phyloP scores from a whole-genome alignment of 139 green algal species.

The Coelastrella sp. region DNA sequence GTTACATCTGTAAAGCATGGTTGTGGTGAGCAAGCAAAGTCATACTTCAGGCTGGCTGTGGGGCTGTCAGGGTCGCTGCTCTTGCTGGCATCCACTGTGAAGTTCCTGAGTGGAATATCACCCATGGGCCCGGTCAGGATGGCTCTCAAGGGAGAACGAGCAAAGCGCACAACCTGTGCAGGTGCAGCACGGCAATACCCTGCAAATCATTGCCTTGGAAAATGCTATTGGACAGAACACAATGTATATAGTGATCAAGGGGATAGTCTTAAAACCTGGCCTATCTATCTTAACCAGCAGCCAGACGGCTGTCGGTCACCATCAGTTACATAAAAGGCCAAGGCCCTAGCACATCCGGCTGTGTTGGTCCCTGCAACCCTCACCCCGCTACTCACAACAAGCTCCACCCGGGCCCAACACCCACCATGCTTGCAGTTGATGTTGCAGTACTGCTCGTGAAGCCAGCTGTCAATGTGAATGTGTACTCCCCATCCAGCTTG shows the following conservation, averaged over 20 bases:
- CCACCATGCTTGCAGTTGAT: not conserved
- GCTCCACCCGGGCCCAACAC: not conserved
- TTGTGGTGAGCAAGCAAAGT: not conserved
- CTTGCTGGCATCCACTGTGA: slow-evolving; percentile 12
- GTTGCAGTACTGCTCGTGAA: not conserved
- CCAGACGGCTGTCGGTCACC: no score
- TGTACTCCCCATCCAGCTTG: not conserved
- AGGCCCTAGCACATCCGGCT: no score
- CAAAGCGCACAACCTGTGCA: not conserved
- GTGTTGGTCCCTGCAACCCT: no score
- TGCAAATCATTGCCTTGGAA: no score
- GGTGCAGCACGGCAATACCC: not conserved
- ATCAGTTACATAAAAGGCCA: no score
- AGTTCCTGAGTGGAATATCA: not conserved
- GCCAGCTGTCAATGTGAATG: not conserved
- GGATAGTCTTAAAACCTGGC: no score
- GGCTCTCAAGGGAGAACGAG: not conserved
- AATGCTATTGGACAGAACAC: no score
- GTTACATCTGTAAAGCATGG: not conserved
- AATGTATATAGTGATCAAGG: no score
- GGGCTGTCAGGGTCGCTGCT: slow-evolving; percentile 10
- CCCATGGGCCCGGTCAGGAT: not conserved
- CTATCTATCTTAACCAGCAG: no score
- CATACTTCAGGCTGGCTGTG: not conserved
- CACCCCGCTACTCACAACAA: no score